Evolutionary conservation across 2,329 filamentous ascomycete species (phyloP), one percentile per base, ranked within the genome.

Genomic region (Ceratocystis huliohia): DNA sequence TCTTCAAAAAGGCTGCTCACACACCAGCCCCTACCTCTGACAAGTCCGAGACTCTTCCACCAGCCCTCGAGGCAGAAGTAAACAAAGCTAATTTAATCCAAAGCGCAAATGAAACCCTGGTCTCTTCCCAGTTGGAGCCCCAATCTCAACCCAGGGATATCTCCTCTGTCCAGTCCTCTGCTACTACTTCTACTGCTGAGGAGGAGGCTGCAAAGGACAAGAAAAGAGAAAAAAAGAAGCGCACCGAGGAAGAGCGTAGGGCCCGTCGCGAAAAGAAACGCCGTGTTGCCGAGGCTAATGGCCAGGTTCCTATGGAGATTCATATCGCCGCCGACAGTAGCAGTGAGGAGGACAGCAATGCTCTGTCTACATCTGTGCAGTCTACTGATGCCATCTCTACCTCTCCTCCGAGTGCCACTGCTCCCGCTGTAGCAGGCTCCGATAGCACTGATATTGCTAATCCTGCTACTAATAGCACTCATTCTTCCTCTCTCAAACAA

Each of bases 221-320:
- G 71, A 96, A 95, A 76, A 94, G 91, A 75, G 92, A 96, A 73
- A 96, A 96, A 80, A 96, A 96, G 77, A 96, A 96, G 78, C 86
- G 88, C 70, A 96, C 89, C 50, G 93, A 96, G 73, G 91, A 93
- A 68, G 93, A 96, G 75, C 82, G 92, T 53, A 96, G 95, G 73
- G 90, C 94, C 68, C 84, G 92, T 65, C 96, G 95, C 74, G 92
- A 96, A 75, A 90, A 90, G 76, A 93, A 90, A 73, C 82, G 91
- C 69, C 85, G 84, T 73, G 84, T 90, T 71, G 93, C 92, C 28
- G 89, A 96, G 73, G 90, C 90, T 67, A 96, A 94, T 73, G 93
- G 93, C 7, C 84, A 84, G 7, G 84, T 96, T 67, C 93, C 92
- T 1, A 84, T 96, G 74, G 92, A 96, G 74, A 79, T 96, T 64